phyloP scores from a whole-genome alignment of 2,329 filamentous ascomycete species.

The Botrytis hyacinthi region DNA sequence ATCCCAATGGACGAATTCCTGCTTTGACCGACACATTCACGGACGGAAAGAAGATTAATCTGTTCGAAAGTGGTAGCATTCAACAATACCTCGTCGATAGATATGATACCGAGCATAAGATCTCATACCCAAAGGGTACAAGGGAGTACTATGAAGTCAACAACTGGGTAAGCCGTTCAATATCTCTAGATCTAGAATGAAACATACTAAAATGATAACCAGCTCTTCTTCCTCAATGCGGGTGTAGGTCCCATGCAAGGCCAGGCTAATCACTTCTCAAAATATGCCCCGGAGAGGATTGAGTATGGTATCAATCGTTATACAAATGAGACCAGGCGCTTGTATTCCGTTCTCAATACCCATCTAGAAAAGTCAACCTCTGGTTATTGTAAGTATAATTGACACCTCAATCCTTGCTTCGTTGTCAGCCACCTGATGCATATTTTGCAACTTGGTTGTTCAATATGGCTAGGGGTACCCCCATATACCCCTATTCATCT shows the following conservation, averaged over 20 bases:
- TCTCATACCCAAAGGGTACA: constrained; percentile 71
- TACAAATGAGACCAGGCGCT: constrained; percentile 75
- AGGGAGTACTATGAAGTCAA: constrained; percentile 76
- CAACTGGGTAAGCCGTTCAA: constrained; percentile 60
- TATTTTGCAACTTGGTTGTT: neutral
- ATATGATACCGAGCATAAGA: constrained; percentile 79
- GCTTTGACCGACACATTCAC: constrained; percentile 77
- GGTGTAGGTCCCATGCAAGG: constrained; percentile 81
- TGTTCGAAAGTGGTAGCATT: constrained; percentile 84
- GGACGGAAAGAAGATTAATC: constrained; percentile 68
- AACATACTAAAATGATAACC: constrained; percentile 14
- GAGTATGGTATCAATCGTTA: constrained; percentile 81
- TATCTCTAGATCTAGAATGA: neutral
- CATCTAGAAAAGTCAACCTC: constrained; percentile 59
- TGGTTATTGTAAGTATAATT: constrained; percentile 44
- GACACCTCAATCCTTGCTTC: neutral
- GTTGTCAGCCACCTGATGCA: too few species aligned
- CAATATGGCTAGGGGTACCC: neutral
- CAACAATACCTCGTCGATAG: constrained; percentile 79
- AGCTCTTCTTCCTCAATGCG: constrained; percentile 71
- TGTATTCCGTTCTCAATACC: constrained; percentile 75
- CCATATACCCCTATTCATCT: neutral
- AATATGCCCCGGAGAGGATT: constrained; percentile 81
- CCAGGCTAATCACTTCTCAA: constrained; percentile 79
- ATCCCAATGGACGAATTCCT: constrained; percentile 89